phyloP scores from a whole-genome alignment of 176 grass and related monocot genomes.

The Hyparrhenia diplandra region DNA sequence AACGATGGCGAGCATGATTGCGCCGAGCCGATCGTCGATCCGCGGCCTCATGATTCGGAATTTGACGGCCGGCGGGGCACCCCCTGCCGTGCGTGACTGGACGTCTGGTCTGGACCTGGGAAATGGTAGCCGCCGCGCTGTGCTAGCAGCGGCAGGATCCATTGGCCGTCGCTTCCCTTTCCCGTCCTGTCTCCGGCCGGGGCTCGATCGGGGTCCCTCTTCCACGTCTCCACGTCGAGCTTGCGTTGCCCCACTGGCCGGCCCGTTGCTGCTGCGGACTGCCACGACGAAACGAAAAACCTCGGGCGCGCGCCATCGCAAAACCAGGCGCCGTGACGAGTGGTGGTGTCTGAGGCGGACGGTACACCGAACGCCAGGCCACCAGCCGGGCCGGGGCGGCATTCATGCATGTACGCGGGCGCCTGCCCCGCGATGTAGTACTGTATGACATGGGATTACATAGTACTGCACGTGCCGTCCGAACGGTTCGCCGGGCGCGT shows the following conservation, averaged over 20 bases:
- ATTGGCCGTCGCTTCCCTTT: conserved; percentile 3
- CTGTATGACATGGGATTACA: no score
- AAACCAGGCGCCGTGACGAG: neutral
- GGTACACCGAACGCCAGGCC: neutral
- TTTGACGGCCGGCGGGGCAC: neutral
- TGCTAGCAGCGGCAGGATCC: neutral
- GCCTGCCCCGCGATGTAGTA: neutral
- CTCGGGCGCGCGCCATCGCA: neutral
- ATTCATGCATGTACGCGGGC: neutral
- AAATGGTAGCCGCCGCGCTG: neutral
- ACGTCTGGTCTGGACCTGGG: neutral
- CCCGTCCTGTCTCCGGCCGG: conserved; percentile 8
- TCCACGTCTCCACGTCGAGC: neutral
- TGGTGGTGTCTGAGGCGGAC: neutral
- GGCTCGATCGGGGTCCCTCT: neutral
- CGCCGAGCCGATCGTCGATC: neutral
- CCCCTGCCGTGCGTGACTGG: neutral
- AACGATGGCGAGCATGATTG: neutral
- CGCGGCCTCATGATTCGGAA: conserved; percentile 8
- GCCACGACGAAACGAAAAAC: neutral
- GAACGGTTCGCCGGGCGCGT: neutral
- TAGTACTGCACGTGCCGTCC: neutral
- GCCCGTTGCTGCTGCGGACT: neutral
- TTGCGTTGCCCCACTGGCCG: neutral
- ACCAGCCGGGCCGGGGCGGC: no score